Evolutionary conservation across 2,329 filamentous ascomycete species (phyloP).

Genomic region (Lizonia empirigonia): DNA sequence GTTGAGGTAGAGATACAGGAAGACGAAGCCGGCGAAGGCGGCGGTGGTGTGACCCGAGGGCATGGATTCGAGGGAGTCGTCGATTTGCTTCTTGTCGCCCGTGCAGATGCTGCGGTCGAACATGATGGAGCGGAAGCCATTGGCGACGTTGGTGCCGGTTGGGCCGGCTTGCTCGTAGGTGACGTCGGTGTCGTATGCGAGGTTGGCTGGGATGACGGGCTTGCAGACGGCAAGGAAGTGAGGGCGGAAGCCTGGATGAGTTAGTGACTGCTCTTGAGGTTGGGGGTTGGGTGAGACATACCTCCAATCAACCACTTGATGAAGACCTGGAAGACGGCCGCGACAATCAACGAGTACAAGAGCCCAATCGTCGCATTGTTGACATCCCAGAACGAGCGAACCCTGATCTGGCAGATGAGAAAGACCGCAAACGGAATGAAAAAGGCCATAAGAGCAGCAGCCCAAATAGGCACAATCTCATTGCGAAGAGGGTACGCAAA

Average conservation of each 20-base stretch:
- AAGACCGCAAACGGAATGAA: constrained; percentile 70
- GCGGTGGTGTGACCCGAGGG: constrained; percentile 76
- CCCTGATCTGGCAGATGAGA: constrained; percentile 68
- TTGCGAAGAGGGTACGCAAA: constrained; percentile 74
- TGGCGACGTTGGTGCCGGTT: constrained; percentile 52
- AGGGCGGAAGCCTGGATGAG: constrained; percentile 50
- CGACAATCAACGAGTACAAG: constrained; percentile 70
- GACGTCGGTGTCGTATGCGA: constrained; percentile 26
- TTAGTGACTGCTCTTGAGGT: background rate
- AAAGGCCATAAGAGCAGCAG: constrained; percentile 68
- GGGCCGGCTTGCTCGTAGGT: constrained; percentile 53
- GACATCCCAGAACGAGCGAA: constrained; percentile 58
- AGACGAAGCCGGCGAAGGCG: constrained; percentile 74
- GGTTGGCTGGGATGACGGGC: constrained; percentile 58
- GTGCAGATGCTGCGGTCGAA: constrained; percentile 74
- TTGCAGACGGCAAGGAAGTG: constrained; percentile 75
- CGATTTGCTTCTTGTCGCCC: constrained; percentile 66
- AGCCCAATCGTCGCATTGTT: constrained; percentile 75
- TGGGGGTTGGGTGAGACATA: constrained; percentile 39
- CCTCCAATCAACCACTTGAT: constrained; percentile 77
- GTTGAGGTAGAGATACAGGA: constrained; percentile 74
- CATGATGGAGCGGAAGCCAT: constrained; percentile 66
- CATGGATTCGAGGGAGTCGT: constrained; percentile 73
- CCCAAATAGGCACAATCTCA: constrained; percentile 71
- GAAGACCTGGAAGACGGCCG: constrained; percentile 78